Percentiles rank a stretch among this genome's conserved stretches.
Conservation (phyloP, 139 green algal genomes). For the Volvox reticuliferus region DNA sequence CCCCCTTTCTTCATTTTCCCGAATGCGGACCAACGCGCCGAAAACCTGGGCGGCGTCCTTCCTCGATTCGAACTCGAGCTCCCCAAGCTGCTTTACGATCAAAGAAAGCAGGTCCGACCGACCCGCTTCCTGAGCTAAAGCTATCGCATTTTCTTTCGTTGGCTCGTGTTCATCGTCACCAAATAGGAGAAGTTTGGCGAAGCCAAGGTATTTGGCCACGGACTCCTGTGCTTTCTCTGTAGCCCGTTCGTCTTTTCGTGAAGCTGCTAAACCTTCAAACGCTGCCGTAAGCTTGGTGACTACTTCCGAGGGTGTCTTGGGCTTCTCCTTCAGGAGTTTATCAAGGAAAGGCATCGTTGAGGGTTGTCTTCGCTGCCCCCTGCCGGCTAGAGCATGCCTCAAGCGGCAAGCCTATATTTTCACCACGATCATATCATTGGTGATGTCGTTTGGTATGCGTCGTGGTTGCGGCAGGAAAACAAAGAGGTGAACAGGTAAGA, state of each 20-base stretch:
- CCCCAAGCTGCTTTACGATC: conserved; percentile 73
- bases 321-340: conserved; percentile 37
- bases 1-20: conserved; percentile 54
- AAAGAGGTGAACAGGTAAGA: not conserved
- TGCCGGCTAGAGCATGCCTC: not conserved
- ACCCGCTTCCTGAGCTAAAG: conserved; percentile 69
- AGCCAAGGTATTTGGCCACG: conserved; percentile 62
- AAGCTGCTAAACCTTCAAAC: conserved; percentile 26
- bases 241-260: conserved; percentile 5
- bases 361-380: not conserved
- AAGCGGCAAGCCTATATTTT: not conserved
- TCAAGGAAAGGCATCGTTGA: conserved; percentile 30
- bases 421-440: not conserved
- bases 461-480: not conserved
- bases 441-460: not conserved
- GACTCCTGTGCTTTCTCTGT: conserved; percentile 44
- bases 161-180: conserved; percentile 76
- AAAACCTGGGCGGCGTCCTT: conserved; percentile 89
- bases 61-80: conserved; percentile 89
- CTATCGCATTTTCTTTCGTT: conserved; percentile 75
- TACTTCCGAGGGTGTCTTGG: conserved; percentile 38
- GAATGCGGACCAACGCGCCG: conserved; percentile 80
- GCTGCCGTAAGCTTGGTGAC: conserved; percentile 40
- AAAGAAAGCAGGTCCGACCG: conserved; percentile 70
- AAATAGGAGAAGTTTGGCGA: conserved; percentile 81